phyloP scores from a whole-genome alignment of 192 early-diverging fungal genomes.

The Geosiphon pyriformis region DNA sequence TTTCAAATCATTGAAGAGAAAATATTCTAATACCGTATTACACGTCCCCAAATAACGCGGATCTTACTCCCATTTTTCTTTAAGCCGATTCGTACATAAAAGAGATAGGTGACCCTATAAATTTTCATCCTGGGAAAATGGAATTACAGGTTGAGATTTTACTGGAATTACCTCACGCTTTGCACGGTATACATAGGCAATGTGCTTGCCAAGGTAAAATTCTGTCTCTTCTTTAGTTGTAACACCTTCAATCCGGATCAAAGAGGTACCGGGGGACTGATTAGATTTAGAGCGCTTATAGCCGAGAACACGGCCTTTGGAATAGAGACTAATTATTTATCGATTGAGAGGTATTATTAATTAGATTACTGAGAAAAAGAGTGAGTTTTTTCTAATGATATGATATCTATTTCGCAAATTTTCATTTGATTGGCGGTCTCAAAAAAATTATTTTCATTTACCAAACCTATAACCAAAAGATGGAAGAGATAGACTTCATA shows the following conservation, averaged over 20 bases:
- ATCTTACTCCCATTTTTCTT: conserved; percentile 84
- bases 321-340: conserved; percentile 77
- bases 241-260: conserved; percentile 93
- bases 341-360: too few species aligned
- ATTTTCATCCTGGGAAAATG: too few species aligned
- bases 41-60: conserved; percentile 96
- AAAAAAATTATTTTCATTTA: too few species aligned
- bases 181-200: conserved; percentile 97
- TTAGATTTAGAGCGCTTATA: conserved; percentile 90
- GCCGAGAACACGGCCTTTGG: conserved; percentile 95
- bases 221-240: conserved; percentile 80
- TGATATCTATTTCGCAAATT: too few species aligned
- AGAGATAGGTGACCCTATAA: too few species aligned
- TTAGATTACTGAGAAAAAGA: too few species aligned
- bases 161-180: conserved; percentile 52
- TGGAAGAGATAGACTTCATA: too few species aligned
- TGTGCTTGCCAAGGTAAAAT: conserved; percentile 98
- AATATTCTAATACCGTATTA: conserved; percentile 76
- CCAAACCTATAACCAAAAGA: too few species aligned
- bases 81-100: too few species aligned
- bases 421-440: too few species aligned
- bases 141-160: too few species aligned
- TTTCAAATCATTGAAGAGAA: background rate
- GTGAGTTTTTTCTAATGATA: too few species aligned
- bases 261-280: conserved; percentile 84